Evolutionary conservation across 164 flowering plant genomes (phyloP).

Genomic region (Chimonanthus praecox): DNA sequence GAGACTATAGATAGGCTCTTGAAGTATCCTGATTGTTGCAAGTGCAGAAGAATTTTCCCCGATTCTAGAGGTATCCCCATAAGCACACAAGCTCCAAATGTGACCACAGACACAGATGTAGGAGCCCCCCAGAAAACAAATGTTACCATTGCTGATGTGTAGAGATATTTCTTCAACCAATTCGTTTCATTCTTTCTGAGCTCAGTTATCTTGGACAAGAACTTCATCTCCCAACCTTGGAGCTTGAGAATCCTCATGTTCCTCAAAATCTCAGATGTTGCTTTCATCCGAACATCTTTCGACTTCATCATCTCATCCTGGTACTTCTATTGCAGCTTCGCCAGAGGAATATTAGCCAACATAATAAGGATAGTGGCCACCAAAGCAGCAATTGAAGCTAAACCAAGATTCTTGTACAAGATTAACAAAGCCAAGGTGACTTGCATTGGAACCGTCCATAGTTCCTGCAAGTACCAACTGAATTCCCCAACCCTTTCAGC

Average conservation of each 20-base stretch:
- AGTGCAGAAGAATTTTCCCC: slow-evolving; percentile 71
- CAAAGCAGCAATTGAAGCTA: slow-evolving; percentile 50
- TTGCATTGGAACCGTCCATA: slow-evolving; percentile 56
- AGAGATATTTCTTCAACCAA: slow-evolving; percentile 51
- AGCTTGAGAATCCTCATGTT: slow-evolving; percentile 85
- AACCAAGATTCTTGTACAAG: slow-evolving; percentile 60
- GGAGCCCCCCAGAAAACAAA: slow-evolving; percentile 67
- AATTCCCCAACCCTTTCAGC: slow-evolving; percentile 59
- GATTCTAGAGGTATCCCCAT: slow-evolving; percentile 60
- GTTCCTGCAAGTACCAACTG: slow-evolving; percentile 59
- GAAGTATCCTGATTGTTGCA: slow-evolving; percentile 69
- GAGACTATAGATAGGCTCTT: slow-evolving; percentile 58
- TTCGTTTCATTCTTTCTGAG: slow-evolving; percentile 46
- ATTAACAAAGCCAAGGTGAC: slow-evolving; percentile 47
- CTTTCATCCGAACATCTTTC: slow-evolving; percentile 69
- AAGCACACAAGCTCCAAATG: slow-evolving; percentile 55
- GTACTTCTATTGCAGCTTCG: slow-evolving; percentile 37
- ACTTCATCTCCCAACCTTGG: slow-evolving; percentile 79
- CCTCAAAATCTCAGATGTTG: slow-evolving; percentile 58
- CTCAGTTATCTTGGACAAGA: slow-evolving; percentile 46
- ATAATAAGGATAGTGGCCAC: slow-evolving; percentile 46
- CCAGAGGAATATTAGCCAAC: slow-evolving; percentile 55
- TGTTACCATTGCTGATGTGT: slow-evolving; percentile 31
- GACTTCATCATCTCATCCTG: slow-evolving; percentile 58
- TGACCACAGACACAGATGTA: slow-evolving; percentile 48